Conservation (phyloP, 257 asterid species). For the Galeopsis tetrahit region DNA sequence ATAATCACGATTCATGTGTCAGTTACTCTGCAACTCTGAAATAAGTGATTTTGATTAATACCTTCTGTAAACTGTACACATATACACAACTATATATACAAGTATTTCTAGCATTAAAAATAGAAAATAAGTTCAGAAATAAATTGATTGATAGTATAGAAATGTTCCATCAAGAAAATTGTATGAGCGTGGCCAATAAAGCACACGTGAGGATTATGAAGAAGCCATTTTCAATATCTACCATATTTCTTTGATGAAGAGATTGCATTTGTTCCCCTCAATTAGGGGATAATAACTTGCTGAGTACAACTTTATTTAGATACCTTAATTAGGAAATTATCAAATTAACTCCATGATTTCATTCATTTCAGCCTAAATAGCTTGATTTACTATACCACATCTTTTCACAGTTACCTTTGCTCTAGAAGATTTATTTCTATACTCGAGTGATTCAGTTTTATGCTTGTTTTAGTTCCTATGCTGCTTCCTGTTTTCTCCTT, state of each 20-base stretch:
- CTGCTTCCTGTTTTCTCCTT: constrained; percentile 13
- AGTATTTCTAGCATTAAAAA: background rate
- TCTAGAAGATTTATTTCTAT: background rate
- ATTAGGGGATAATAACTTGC: background rate
- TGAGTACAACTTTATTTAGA: background rate
- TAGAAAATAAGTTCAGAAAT: background rate
- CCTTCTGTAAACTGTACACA: background rate
- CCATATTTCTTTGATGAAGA: background rate
- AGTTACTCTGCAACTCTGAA: background rate
- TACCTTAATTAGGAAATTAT: background rate
- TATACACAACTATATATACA: background rate
- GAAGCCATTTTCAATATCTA: background rate
- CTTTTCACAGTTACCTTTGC: constrained; percentile 10
- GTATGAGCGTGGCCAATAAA: too few relatives aligned
- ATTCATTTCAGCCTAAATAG: background rate
- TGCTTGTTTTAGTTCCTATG: background rate
- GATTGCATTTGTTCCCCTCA: background rate
- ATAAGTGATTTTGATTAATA: background rate
- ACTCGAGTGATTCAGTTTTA: background rate
- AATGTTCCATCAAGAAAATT: too few relatives aligned
- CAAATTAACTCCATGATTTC: background rate
- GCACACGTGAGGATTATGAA: too few relatives aligned
- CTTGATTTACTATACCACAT: background rate
- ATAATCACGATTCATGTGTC: background rate
- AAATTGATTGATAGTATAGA: background rate